Percentiles rank a stretch among this genome's conserved stretches.
Conservation (phyloP, 148 eudicot species). For the Dysphania ambrosioides region DNA sequence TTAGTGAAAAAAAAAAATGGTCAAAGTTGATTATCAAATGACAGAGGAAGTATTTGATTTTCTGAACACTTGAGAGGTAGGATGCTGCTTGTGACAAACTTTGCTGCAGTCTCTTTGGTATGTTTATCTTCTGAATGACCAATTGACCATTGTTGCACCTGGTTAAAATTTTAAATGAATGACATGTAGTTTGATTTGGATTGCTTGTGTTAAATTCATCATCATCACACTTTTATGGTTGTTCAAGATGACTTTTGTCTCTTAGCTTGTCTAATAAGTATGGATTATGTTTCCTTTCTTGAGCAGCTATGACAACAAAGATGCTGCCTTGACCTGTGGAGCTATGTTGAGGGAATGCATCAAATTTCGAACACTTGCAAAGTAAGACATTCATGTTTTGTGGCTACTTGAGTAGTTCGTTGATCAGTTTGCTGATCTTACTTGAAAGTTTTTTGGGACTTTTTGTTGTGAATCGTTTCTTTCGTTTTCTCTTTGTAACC, state of each 20-base stretch:
- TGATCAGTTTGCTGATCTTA: not conserved
- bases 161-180: not conserved
- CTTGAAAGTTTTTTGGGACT: not conserved
- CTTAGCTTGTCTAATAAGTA: constrained; percentile 14
- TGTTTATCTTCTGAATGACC: not conserved
- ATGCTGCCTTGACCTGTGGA: constrained; percentile 88
- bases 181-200: no score
- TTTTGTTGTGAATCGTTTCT: not conserved
- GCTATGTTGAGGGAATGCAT: constrained; percentile 94
- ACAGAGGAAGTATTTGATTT: no score
- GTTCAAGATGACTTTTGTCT: not conserved
- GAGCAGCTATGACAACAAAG: constrained; percentile 96
- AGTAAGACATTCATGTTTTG: constrained; percentile 54
- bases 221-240: not conserved
- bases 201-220: not conserved
- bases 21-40: no score
- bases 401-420: constrained; percentile 2
- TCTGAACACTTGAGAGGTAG: not conserved
- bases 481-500: not conserved
- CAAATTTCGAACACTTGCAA: constrained; percentile 76
- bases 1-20: no score
- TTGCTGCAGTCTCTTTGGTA: not conserved
- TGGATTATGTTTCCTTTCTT: constrained; percentile 32
- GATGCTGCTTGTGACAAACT: not conserved
- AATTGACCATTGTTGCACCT: not conserved